Evolutionary conservation across 2,329 filamentous ascomycete species (phyloP), one percentile per base, ranked within the genome.

Genomic region (Sporothrix sp.): DNA sequence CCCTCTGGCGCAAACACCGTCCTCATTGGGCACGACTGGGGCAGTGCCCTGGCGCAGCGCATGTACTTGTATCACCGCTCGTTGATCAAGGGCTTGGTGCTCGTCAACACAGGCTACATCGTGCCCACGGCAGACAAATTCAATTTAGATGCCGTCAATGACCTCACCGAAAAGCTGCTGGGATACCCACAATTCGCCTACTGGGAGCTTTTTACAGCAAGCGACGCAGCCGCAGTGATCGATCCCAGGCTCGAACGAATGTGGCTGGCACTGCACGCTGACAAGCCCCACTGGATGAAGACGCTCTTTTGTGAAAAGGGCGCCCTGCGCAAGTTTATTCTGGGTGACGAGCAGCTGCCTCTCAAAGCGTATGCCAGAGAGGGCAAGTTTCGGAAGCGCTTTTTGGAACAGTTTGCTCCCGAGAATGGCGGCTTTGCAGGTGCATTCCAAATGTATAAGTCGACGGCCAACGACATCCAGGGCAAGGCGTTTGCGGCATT

Each of bases 1-100:
- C 37, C 57, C 40, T 8, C 18, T 9, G 25, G 35, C 16, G 13
- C 25, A 10, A 59, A 60, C 32, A 62, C 65, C 27, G 63, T 75
- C 49, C 63, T 68, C 3, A 61, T 74, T 28, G 73, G 72, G 38
- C 73, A 75, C 54, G 73, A 76, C 58, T 76, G 71, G 72, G 73
- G 73, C 35, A 65, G 66, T 14, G 53, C 50, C 7, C 53, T 69
- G 10, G 65, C 67, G 0, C 64, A 68, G 48, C 64, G 70, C 13
- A 52, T 73, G 13, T 72, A 68, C 56, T 63, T 70, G 43, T 68
- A 66, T 54, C 58, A 69, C 48, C 68, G 66, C 0, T 59, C 66
- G 2, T 64, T 69, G 11, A 66, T 72, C 6, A 43, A 58, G 4
- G 71, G 67, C n/a, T 56, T 75, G 1, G 58, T 67, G 7, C 61